phyloP scores from a whole-genome alignment of 2,329 filamentous ascomycete species.

The Lecanicillium sp. region DNA sequence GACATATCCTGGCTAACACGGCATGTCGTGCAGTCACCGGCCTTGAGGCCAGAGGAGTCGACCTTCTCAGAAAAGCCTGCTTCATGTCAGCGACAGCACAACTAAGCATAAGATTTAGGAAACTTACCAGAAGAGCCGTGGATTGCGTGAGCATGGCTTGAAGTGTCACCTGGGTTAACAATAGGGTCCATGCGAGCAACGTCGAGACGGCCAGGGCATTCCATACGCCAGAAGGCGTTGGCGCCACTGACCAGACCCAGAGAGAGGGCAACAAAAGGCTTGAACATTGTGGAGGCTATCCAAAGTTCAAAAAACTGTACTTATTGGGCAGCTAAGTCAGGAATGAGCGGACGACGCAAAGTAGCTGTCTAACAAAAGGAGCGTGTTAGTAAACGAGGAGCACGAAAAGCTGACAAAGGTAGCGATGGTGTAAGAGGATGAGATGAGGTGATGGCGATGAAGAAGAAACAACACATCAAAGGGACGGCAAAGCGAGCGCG shows the following conservation, averaged over 20 bases:
- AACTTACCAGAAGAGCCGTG: slow-evolving; percentile 68
- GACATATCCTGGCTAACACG: slow-evolving; percentile 73
- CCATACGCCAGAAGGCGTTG: slow-evolving; percentile 82
- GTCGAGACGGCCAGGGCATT: slow-evolving; percentile 64
- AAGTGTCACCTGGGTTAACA: slow-evolving; percentile 49
- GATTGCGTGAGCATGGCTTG: slow-evolving; percentile 64
- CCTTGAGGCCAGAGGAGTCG: slow-evolving; percentile 46
- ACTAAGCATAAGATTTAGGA: no score
- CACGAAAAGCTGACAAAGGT: slow-evolving; percentile 4
- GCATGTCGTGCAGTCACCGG: slow-evolving; percentile 70
- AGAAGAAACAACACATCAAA: slow-evolving; percentile 3
- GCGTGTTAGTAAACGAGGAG: slow-evolving; percentile 9
- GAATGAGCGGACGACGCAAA: slow-evolving; percentile 27
- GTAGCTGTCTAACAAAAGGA: slow-evolving; percentile 21
- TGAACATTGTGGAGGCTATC: slow-evolving; percentile 24
- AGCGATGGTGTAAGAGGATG: background rate
- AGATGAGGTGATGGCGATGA: slow-evolving; percentile 6
- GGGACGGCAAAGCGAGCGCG: slow-evolving; percentile 2
- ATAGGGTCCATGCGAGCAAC: slow-evolving; percentile 72
- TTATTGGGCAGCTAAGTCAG: slow-evolving; percentile 7
- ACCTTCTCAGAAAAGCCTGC: slow-evolving; percentile 57
- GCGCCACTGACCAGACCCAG: slow-evolving; percentile 29
- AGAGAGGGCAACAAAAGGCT: slow-evolving; percentile 21
- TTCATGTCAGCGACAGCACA: background rate
- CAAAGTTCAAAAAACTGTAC: slow-evolving; percentile 14